These are phyloP conservation scores for Claviceps spartinae DNA, from an alignment of 2,329 filamentous ascomycete species.

Conservation along the genomic window DNA sequence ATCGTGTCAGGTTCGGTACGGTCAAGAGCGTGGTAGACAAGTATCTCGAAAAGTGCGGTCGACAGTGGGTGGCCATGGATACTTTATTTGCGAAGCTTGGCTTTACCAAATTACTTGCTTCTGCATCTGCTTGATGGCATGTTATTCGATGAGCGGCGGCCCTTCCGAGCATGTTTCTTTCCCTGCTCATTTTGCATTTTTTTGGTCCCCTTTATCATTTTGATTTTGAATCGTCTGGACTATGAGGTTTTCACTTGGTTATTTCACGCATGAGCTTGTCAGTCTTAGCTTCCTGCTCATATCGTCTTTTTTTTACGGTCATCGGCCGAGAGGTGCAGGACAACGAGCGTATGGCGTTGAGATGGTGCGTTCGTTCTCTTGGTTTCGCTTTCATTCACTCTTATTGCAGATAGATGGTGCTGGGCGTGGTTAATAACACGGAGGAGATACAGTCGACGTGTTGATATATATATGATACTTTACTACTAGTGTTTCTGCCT, in stretches of 20 bases:
- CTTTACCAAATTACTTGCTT: constrained; percentile 26
- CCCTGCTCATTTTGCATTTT: background rate
- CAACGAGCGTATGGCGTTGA: no score
- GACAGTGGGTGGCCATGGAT: constrained; percentile 92
- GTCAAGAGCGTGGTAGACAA: constrained; percentile 64
- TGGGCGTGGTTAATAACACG: no score
- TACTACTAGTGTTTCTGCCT: no score
- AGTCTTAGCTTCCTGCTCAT: no score
- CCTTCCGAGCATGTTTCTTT: background rate
- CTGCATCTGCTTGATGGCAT: background rate
- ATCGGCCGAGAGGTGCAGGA: no score
- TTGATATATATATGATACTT: no score
- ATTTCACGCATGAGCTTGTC: background rate
- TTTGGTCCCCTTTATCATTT: background rate
- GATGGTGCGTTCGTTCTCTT: no score
- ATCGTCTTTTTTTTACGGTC: no score
- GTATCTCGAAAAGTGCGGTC: constrained; percentile 79
- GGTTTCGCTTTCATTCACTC: no score
- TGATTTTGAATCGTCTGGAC: background rate
- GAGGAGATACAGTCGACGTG: no score
- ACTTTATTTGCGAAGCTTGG: constrained; percentile 61
- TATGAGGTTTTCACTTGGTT: background rate
- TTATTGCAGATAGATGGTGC: no score
- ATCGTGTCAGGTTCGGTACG: constrained; percentile 64
- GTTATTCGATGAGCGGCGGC: background rate